Percentiles rank a stretch among this genome's conserved stretches.
Evolutionary conservation across 2,329 filamentous ascomycete species (phyloP).

Genomic region (Coniosporium tulheliwenetii): DNA sequence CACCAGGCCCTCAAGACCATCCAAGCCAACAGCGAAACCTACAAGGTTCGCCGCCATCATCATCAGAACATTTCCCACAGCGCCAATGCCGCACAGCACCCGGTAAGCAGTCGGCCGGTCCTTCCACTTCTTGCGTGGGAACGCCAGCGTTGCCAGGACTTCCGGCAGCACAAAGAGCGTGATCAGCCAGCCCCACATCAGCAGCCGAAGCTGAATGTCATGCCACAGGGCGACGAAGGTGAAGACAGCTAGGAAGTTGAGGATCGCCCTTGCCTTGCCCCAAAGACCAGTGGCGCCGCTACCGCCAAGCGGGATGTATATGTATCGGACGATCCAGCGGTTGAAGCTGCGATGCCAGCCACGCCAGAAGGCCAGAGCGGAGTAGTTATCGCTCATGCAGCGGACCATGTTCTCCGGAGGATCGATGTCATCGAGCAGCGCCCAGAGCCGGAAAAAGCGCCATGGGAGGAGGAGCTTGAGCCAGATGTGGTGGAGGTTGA

Average conservation of each 20-base stretch:
- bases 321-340: constrained; percentile 83
- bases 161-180: constrained; percentile 90
- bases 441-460: constrained; percentile 98
- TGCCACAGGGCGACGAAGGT: constrained; percentile 98
- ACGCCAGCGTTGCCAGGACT: constrained; percentile 52
- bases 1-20: constrained; percentile 67
- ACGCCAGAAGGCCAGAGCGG: constrained; percentile 82
- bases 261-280: constrained; percentile 41
- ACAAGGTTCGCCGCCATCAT: constrained; percentile 94
- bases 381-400: constrained; percentile 92
- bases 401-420: constrained; percentile 97
- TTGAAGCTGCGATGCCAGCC: constrained; percentile 94
- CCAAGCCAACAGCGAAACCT: constrained; percentile 82
- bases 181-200: constrained; percentile 95
- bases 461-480: constrained; percentile 90
- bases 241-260: constrained; percentile 75
- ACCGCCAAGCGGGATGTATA: constrained; percentile 85
- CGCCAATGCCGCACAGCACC: constrained; percentile 64
- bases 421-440: constrained; percentile 77
- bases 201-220: constrained; percentile 76
- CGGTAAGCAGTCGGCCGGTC: constrained; percentile 57
- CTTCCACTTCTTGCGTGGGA: constrained; percentile 61
- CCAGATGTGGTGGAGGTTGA: constrained; percentile 97
- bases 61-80: constrained; percentile 73
- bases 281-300: constrained; percentile 21